Base-by-base conservation (phyloP, 768 basidiomycete species). In the Suillus discolor region DNA sequence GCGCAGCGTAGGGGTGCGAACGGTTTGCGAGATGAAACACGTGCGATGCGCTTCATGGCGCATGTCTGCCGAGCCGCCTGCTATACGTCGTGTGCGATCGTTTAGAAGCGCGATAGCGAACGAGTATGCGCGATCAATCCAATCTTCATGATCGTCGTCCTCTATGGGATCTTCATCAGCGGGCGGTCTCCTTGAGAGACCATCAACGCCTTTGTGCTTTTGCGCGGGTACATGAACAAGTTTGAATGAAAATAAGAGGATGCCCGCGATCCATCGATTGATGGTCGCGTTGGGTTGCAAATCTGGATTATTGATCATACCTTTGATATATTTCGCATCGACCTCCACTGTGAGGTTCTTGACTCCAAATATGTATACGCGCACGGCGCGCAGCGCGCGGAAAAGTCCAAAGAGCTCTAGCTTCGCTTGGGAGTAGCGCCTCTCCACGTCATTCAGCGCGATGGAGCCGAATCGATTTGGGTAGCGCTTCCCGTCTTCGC, bases 381-480 rank as follows among this genome's bases (percentile, higher is more conserved):
- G 47, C 1, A 67, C 45, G 0, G 69, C 70, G 0, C 68, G 67
- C 0, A 79, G 67, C 0, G 73, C 68, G 4, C 68, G 68, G 36
- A 71, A 74, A 1, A 78, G 38, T 0, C 66, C 47, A 31, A 62
- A 69, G 0, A 79, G 65, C n/a, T 77, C 72, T 2, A 76, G 57
- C 62, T 79, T 78, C 0, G 70, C 51, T 20, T 75, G 73, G 0
- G 68, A 70, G 18, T 67, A 69, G n/a, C 44, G 44, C 2, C 18
- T 69, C 13, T 65, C 59, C 1, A 62, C 53, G 18, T 68, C 73
- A 47, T 80, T 80, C 31, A 82, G 70, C 0, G 76, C 68, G 1
- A 84, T 79, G 0, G 79, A 84, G 0, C 80, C 74, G 53, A 83
- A 85, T 0, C 72, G 68, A 0, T 74, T 70, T 38, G 74, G 80